Evolutionary conservation across 73 alveolate species (phyloP).

Genomic region (Tetrahymena thermophila): DNA sequence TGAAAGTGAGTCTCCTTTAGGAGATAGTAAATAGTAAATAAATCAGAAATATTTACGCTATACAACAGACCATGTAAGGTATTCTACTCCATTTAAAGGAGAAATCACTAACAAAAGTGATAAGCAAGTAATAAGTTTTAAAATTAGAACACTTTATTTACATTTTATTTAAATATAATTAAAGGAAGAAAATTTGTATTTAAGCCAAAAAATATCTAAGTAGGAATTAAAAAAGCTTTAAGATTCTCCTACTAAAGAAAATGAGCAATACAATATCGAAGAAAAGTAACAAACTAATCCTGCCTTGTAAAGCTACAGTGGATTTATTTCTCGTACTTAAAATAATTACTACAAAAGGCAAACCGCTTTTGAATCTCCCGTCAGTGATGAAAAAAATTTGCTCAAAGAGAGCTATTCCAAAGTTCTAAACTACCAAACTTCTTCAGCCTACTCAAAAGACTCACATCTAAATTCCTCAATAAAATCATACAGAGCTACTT

Average conservation of each 20-base stretch:
- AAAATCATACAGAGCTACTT: not conserved
- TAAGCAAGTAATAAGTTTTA: not conserved
- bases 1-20: not conserved
- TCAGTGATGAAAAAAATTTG: not conserved
- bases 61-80: not conserved
- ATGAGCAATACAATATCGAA: not conserved
- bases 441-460: not conserved
- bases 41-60: not conserved
- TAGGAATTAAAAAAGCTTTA: not conserved
- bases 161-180: not conserved
- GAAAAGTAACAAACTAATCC: not conserved
- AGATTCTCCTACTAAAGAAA: not conserved
- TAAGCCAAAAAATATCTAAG: not conserved
- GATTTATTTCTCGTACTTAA: not conserved
- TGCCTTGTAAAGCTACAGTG: not conserved
- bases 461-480: not conserved
- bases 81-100: not conserved
- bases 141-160: not conserved
- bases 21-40: not conserved
- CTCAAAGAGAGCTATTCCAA: not conserved
- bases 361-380: not conserved
- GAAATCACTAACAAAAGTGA: not conserved
- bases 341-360: not conserved
- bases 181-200: not conserved
- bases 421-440: not conserved